Base-by-base conservation (phyloP, 129 eudicot genomes). In the Solidago caesia region DNA sequence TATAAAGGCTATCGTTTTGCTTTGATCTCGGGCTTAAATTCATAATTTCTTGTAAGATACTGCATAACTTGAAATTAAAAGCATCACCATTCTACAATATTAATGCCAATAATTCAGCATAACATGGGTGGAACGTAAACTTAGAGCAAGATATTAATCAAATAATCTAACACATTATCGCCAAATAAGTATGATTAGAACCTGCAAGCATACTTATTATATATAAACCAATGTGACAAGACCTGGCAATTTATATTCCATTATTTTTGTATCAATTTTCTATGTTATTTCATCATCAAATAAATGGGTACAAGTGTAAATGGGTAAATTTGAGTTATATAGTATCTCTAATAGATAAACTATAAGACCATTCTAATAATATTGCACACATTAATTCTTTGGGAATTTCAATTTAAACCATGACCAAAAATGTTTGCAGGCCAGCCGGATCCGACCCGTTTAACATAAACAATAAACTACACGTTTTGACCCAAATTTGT, bases 101-200 rank as follows among this genome's bases (percentile, higher is more conserved):
- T 64, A 78, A 71, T 71, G 82, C 14, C 82, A 78, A 78, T 78
- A 71, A 78, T 70, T 78, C 3, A 71, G 77, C 82, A 41, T 78
- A 78, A 78, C 82, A 71, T 78, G 82, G 80, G 82, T 26, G 44
- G 77, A 78, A 78, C 77, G 72, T 78, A 78, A 72, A 8, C 71
- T 64, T 63, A 70, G 77, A 65, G 72, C 72, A 43, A 76, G 25
- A 56, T 46, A 63, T 44, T 57, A 76, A 56, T 76, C 16, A 76
- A 44, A 53, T 51, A 71, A 63, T 64, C 52, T 43, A 70, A 62
- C 39, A 78, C 48, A 62, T 63, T 12, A 41, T 66, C 63, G 44
- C 64, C 70, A 25, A 44, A 74, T 63, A 51, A 21, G 33, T 27
- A 47, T 77, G 70, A 49, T 39, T 15, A 41, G 65, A 42, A 64